These are phyloP conservation scores for Dendrobium chrysotoxum DNA, from an alignment of 106 monocot genomes.

Conservation along the genomic window DNA sequence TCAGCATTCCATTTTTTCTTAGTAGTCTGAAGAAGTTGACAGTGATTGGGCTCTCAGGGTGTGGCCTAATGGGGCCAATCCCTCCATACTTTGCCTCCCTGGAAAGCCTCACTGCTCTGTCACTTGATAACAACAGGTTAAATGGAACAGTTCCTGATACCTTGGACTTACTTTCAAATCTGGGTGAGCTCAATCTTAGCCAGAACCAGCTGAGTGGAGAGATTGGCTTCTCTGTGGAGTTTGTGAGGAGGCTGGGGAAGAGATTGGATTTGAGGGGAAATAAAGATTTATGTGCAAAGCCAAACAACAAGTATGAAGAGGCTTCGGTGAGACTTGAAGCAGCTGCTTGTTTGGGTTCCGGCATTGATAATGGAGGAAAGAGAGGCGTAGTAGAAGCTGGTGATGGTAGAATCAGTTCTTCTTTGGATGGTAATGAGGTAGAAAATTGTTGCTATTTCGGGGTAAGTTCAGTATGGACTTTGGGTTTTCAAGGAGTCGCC, in stretches of 20 bases:
- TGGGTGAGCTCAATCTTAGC: constrained; percentile 60
- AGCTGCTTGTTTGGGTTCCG: constrained; percentile 18
- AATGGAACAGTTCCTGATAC: constrained; percentile 46
- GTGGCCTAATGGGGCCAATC: constrained; percentile 39
- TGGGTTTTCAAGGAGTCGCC: neutral
- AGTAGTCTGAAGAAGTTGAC: constrained; percentile 23
- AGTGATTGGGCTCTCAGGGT: constrained; percentile 47
- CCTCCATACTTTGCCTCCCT: constrained; percentile 26
- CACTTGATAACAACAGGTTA: constrained; percentile 47
- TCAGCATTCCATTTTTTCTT: constrained; percentile 32
- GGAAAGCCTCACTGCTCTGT: constrained; percentile 32
- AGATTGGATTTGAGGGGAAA: constrained; percentile 55
- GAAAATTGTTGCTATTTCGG: neutral
- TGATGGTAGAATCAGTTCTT: neutral
- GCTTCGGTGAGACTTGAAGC: constrained; percentile 22
- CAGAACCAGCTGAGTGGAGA: constrained; percentile 57
- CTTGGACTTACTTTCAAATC: constrained; percentile 26
- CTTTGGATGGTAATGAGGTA: neutral
- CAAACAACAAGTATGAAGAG: constrained; percentile 11
- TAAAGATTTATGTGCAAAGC: constrained; percentile 35
- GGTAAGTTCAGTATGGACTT: neutral
- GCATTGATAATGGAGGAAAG: neutral
- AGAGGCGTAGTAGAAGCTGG: neutral
- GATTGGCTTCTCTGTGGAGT: constrained; percentile 34
- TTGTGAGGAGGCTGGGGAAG: constrained; percentile 54